Base-by-base conservation (phyloP, 2,329 filamentous ascomycete genomes). In the Curvularia hawaiiensis region DNA sequence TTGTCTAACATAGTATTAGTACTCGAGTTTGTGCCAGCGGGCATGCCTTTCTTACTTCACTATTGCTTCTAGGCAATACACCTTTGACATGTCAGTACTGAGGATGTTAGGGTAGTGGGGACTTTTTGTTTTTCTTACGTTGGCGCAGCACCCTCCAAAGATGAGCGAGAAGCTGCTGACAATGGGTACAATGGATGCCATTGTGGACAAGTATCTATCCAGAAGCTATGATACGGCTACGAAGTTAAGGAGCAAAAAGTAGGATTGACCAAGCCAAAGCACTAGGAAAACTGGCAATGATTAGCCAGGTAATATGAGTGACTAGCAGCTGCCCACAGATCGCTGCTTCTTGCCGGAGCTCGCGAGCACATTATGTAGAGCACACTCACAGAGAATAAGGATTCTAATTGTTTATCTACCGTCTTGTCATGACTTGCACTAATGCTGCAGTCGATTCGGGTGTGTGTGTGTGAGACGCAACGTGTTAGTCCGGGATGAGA, bases 61-160 rank as follows among this genome's bases (percentile, higher is more conserved):
- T 68, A 98, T 96, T 46, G 91, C 90, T 78, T 99, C 95, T 55
- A 99, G 83, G 40, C 94, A 92, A 78, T 96, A 98, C n/a, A 97
- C 92, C 88, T 96, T 61, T 33, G 64, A 74, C 10, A 20, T 59
- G 33, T 71, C 47, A 67, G 63, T 14, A 20, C 22, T 43, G n/a
- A 44, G 26, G 7, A 24, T 40, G 11, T 30, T 12, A 18, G 24
- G 2, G 50, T 28, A 35, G 30, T 16, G 12, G 5, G 18, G 30
- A n/a, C n/a, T 8, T n/a, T n/a, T 1, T 14, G 3, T 40, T 4
- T 1, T 8, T 31, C 87, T 78, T 80, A 93, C 93, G 83, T 97
- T 97, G 35, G 91, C 92, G 79, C 93, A 97, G 74, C 92, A 97
- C 30, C 95, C 95, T 50, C 95, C 95, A 76, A 99, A 97, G 58